A percentile compares a stretch with the other conserved stretches of the same genome.
phyloP scores from a whole-genome alignment of 352 stramenopile species.

The Vaucheria bursata region DNA sequence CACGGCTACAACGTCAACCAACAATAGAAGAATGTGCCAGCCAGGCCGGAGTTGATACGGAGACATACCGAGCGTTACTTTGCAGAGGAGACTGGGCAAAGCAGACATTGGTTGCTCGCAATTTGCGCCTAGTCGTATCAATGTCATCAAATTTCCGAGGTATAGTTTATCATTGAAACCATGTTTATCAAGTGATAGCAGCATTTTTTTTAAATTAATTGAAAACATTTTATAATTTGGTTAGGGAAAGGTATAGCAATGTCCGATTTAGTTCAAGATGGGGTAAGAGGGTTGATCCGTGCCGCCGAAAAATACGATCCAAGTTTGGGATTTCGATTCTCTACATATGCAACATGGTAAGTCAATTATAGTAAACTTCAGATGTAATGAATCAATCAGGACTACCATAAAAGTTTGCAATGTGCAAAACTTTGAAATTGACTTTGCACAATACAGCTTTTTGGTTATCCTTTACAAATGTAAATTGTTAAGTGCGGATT shows the following conservation, averaged over 20 bases:
- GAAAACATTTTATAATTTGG: not conserved
- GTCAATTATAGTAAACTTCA: slow-evolving; percentile 72
- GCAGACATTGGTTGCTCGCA: slow-evolving; percentile 16
- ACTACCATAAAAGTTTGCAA: too few species aligned
- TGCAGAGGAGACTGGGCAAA: too few species aligned
- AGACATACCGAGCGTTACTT: too few species aligned
- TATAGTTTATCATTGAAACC: not conserved
- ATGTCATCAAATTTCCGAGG: not conserved
- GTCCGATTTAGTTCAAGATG: slow-evolving; percentile 65
- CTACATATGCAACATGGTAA: slow-evolving; percentile 70
- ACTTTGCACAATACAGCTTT: too few species aligned
- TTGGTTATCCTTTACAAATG: too few species aligned
- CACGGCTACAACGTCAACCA: too few species aligned
- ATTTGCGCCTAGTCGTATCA: slow-evolving; percentile 30
- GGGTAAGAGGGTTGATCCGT: slow-evolving; percentile 60
- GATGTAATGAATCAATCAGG: too few species aligned
- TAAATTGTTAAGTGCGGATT: too few species aligned
- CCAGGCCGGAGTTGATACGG: too few species aligned
- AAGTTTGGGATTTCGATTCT: slow-evolving; percentile 63
- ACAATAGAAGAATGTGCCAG: too few species aligned
- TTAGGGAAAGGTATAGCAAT: slow-evolving; percentile 54
- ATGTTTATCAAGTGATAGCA: not conserved
- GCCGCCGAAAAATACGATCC: slow-evolving; percentile 70
- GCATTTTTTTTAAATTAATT: not conserved
- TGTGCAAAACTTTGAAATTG: too few species aligned